These are phyloP conservation scores for Aspergillus intermedius DNA, from an alignment of 2,329 filamentous ascomycete species.

Conservation along the genomic window DNA sequence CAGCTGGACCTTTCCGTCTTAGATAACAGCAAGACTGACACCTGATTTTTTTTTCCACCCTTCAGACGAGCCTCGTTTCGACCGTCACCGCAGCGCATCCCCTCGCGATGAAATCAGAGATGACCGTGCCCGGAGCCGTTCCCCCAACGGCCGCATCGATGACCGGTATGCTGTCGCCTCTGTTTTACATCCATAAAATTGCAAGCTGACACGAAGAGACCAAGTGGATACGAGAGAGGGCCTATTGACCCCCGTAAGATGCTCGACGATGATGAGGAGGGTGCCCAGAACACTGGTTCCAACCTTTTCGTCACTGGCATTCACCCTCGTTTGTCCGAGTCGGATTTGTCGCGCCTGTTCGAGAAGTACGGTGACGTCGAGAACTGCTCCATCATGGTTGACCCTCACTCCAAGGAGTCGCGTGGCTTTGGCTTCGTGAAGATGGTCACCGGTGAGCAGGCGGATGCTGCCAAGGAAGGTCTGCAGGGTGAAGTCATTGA, in stretches of 20 bases:
- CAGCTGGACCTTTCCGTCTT: neutral
- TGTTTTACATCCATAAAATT: neutral
- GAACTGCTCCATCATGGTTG: slow-evolving; percentile 99
- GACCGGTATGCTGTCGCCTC: slow-evolving; percentile 39
- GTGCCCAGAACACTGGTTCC: slow-evolving; percentile 83
- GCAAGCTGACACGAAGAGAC: slow-evolving; percentile 23
- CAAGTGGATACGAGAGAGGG: slow-evolving; percentile 14
- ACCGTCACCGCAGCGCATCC: slow-evolving; percentile 61
- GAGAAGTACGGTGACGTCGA: slow-evolving; percentile 98
- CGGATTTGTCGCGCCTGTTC: slow-evolving; percentile 88
- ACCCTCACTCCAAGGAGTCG: slow-evolving; percentile 96
- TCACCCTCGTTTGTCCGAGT: slow-evolving; percentile 81
- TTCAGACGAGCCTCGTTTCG: slow-evolving; percentile 57
- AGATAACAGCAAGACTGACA: slow-evolving; percentile 8
- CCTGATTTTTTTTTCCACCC: slow-evolving; percentile 4
- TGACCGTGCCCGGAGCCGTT: slow-evolving; percentile 58
- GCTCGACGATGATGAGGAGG: slow-evolving; percentile 58
- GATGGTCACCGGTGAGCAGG: slow-evolving; percentile 92
- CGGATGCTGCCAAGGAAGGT: slow-evolving; percentile 92
- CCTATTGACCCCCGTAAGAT: slow-evolving; percentile 42
- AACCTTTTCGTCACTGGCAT: slow-evolving; percentile 99
- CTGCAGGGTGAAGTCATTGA: slow-evolving; percentile 93
- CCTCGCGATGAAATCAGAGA: slow-evolving; percentile 52
- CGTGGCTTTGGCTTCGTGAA: slow-evolving; percentile 99
- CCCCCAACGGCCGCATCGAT: slow-evolving; percentile 53